phyloP scores from a whole-genome alignment of 2,329 filamentous ascomycete species.

The Capronia epimyces region DNA sequence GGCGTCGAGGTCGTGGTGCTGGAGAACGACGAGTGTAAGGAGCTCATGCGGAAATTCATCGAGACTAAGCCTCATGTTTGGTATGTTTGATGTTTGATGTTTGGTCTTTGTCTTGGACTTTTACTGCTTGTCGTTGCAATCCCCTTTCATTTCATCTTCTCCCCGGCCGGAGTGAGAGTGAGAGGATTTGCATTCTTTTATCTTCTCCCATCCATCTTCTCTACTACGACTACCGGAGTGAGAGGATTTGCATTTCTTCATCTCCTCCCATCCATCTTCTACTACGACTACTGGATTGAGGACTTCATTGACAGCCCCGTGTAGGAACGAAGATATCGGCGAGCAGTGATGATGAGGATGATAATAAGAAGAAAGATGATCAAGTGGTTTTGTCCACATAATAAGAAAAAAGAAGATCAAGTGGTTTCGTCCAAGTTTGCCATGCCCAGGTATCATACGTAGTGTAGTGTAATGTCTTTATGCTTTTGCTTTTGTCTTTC shows the following conservation, averaged over 20 bases:
- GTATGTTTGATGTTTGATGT: constrained; percentile 42
- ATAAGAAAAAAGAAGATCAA: no score
- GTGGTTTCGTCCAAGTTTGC: no score
- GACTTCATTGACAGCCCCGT: constrained; percentile 3
- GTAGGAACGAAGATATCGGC: constrained; percentile 57
- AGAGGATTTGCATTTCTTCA: no score
- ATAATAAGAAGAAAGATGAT: no score
- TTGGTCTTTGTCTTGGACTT: background rate
- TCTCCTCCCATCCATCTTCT: no score
- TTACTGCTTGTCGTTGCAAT: constrained; percentile 2
- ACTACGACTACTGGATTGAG: no score
- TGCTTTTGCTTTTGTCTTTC: background rate
- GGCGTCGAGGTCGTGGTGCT: constrained; percentile 70
- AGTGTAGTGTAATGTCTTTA: background rate
- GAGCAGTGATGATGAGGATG: constrained; percentile 12
- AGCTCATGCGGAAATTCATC: constrained; percentile 68
- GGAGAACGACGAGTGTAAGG: constrained; percentile 59
- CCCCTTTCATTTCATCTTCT: constrained; percentile 7
- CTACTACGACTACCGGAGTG: no score
- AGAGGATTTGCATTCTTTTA: no score
- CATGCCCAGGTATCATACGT: no score
- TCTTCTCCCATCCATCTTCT: no score
- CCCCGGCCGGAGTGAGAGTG: no score
- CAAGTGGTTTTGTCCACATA: no score
- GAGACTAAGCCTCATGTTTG: constrained; percentile 66